These are phyloP conservation scores for Cryptosporidium canis DNA, from an alignment of 169 alveolate species.

Conservation along the genomic window DNA sequence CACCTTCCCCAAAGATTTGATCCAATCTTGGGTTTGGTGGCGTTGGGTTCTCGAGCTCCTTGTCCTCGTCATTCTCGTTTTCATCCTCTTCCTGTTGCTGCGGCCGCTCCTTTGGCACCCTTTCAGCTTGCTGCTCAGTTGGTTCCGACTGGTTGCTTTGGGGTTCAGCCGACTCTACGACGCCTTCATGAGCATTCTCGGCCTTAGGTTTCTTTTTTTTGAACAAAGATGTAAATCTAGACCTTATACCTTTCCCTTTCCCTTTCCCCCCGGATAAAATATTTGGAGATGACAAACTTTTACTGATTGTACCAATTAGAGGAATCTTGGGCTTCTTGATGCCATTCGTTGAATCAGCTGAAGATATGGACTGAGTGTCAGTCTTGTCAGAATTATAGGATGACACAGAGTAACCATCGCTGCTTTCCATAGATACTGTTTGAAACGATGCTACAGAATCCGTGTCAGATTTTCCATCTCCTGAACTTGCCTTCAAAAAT, in stretches of 20 bases:
- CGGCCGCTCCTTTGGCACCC: no score
- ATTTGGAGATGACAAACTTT: not conserved
- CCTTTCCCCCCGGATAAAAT: not conserved
- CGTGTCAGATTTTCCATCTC: no score
- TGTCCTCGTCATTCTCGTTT: not conserved
- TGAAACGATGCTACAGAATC: not conserved
- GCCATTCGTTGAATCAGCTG: not conserved
- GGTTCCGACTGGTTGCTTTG: not conserved
- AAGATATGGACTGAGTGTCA: not conserved
- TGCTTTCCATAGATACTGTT: not conserved
- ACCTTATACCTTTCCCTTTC: not conserved
- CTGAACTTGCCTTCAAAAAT: no score
- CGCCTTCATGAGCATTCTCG: no score
- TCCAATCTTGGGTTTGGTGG: slow-evolving; percentile 9
- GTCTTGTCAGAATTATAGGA: not conserved
- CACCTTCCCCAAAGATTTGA: not conserved
- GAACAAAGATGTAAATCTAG: no score
- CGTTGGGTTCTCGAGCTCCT: not conserved
- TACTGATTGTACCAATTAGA: not conserved
- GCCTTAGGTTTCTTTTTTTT: no score
- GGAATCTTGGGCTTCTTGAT: not conserved
- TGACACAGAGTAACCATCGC: not conserved
- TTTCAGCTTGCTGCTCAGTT: no score
- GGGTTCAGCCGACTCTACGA: no score
- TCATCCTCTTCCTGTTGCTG: not conserved